A percentile compares a stretch with the other conserved stretches of the same genome.
phyloP scores from a whole-genome alignment of 169 alveolate species.

The Eimeria sp. region DNA sequence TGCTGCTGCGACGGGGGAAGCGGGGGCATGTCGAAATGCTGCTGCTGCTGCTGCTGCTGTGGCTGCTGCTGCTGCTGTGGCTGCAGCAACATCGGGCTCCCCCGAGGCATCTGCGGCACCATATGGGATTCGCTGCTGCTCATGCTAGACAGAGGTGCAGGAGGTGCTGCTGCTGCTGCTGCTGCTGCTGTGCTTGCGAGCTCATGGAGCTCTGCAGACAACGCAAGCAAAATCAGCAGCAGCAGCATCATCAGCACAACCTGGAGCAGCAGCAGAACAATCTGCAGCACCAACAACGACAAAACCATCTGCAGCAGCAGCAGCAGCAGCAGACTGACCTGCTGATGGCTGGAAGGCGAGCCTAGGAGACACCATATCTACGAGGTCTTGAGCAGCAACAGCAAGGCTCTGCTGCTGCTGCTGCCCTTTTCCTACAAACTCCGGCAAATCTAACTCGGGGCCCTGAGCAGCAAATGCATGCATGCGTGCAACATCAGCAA shows the following conservation, averaged over 20 bases:
- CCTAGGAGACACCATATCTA: slow-evolving; percentile 47
- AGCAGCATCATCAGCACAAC: background rate
- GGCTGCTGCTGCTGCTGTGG: slow-evolving; percentile 16
- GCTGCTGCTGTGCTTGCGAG: background rate
- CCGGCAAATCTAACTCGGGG: background rate
- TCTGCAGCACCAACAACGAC: too few species aligned
- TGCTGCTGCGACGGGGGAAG: slow-evolving; percentile 27
- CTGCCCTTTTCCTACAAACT: background rate
- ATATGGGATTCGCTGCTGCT: slow-evolving; percentile 38
- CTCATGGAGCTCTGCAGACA: slow-evolving; percentile 10
- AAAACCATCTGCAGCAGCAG: background rate
- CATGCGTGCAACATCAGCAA: background rate
- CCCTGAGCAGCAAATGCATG: slow-evolving; percentile 20
- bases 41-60: slow-evolving; percentile 15
- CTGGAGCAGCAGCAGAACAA: background rate
- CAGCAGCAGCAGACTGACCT: slow-evolving; percentile 36
- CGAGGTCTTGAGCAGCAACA: slow-evolving; percentile 57
- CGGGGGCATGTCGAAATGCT: background rate
- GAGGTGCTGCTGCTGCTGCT: background rate
- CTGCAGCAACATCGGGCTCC: slow-evolving; percentile 23
- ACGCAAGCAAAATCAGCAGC: background rate
- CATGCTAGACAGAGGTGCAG: slow-evolving; percentile 14
- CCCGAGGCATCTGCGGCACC: background rate
- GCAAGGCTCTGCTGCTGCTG: background rate
- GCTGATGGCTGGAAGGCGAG: slow-evolving; percentile 22